Evolutionary conservation across 2,329 filamentous ascomycete species (phyloP).

Genomic region (Arthrinium puccinioides): DNA sequence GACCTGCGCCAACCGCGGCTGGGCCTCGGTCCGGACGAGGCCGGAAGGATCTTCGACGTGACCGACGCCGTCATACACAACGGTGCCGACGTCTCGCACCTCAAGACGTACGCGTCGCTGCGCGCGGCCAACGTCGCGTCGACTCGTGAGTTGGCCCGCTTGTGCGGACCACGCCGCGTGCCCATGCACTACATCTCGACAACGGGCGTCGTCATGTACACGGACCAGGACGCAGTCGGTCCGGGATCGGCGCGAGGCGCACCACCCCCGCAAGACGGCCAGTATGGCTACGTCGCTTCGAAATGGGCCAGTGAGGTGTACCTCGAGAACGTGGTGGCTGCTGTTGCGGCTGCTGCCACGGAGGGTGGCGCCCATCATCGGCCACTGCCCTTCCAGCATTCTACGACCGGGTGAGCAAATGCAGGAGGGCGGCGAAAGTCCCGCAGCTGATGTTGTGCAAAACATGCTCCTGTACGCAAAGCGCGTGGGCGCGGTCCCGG

Average conservation of each 20-base stretch:
- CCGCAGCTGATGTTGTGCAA: neutral
- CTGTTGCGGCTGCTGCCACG: neutral
- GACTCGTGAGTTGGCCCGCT: constrained; percentile 17
- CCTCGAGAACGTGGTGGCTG: neutral
- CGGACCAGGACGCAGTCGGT: neutral
- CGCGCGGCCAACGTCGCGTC: constrained; percentile 24
- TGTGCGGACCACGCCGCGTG: constrained; percentile 12
- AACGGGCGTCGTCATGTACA: neutral
- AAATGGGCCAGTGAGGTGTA: neutral
- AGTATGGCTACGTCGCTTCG: neutral
- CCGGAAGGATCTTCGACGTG: constrained; percentile 20
- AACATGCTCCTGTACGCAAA: neutral
- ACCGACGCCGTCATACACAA: constrained; percentile 41
- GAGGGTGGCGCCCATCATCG: too few relatives aligned
- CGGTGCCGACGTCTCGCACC: constrained; percentile 30
- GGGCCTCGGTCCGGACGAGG: neutral
- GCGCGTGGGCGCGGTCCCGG: neutral
- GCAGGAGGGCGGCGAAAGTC: neutral
- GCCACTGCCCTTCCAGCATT: neutral
- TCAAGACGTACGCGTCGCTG: constrained; percentile 28
- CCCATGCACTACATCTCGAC: constrained; percentile 24
- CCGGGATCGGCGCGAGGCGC: neutral
- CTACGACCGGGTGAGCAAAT: neutral
- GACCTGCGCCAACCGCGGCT: constrained; percentile 3
- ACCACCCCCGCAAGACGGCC: neutral